Base-by-base conservation (phyloP, 2,329 filamentous ascomycete genomes). In the Verticillium isaacii region DNA sequence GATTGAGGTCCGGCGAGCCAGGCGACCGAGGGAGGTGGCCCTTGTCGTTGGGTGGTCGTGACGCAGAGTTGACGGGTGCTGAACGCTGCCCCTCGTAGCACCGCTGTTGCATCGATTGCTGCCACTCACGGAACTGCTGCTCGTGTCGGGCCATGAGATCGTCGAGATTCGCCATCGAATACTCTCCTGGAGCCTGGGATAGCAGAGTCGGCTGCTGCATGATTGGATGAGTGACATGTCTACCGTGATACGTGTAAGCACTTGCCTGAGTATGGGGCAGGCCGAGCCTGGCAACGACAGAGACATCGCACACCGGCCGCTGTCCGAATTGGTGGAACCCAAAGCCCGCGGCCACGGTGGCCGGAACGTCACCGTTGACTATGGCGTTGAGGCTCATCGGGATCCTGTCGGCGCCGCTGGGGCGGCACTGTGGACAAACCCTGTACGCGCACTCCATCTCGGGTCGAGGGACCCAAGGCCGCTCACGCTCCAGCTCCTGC, bases 341-440 rank as follows among this genome's bases (percentile, higher is more conserved):
- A 65, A 78, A 86, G 1, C 82, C 84, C 1, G 76, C 73, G 7
- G 80, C 80, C 5, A 78, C 80, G 5, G 78, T 80, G 5, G 82
- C 75, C 1, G 78, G 77, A 3, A 85, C 72, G 57, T 85, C 80
- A 7, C 77, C 82, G 25, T 80, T 70, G n/a, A 74, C 69, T 25
- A 87, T 73, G 4, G 77, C 80, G 63, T 83, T 70, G 19, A 87
- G 72, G 65, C 80, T 82, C 25, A 86, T 70, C 62, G 73, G 83
- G 1, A 78, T 69, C 32, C 84, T 79, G 15, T 80, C 75, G 25
- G 72, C 69, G 32, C 73, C 76, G 1, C 70, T 71, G 5, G 77
- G 77, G 3, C 82, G 79, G 65, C 85, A 87, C 7, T 62, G 63
- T 3, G 78, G 76, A 63, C 85, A 88, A 52, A 79, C 75, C 63